phyloP scores from a whole-genome alignment of 2,329 filamentous ascomycete genomes.

The Xylaria sp. region DNA sequence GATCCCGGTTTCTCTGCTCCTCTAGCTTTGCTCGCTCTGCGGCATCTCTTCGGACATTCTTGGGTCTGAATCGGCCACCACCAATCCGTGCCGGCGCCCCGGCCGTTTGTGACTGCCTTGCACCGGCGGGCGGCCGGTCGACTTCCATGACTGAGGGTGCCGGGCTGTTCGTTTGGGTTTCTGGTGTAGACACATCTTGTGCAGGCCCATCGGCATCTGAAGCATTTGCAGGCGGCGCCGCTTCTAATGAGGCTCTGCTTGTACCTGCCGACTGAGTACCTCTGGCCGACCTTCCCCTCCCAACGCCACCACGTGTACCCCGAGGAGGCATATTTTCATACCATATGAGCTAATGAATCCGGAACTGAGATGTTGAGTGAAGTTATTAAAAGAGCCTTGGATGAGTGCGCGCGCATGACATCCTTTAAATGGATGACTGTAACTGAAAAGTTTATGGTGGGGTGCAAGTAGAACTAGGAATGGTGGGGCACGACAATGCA shows the following conservation, averaged over 20 bases:
- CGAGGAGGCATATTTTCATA: constrained; percentile 30
- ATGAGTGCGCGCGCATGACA: constrained; percentile 6
- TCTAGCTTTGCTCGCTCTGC: constrained; percentile 52
- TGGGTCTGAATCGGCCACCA: constrained; percentile 50
- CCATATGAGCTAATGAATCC: constrained; percentile 4
- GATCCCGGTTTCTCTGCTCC: constrained; percentile 37
- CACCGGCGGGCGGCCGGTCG: constrained; percentile 13
- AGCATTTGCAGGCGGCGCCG: constrained; percentile 10
- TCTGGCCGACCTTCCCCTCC: constrained; percentile 24
- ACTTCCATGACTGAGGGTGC: constrained; percentile 6
- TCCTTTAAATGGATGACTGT: constrained; percentile 2
- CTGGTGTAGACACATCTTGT: constrained; percentile 2
- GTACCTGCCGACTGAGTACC: constrained; percentile 21
- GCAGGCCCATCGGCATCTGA: constrained; percentile 3
- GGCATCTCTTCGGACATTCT: constrained; percentile 53
- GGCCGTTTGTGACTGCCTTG: constrained; percentile 37
- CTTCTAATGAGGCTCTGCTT: constrained; percentile 15
- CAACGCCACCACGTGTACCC: constrained; percentile 24
- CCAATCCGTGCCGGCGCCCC: constrained; percentile 41
- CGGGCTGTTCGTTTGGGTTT: constrained; percentile 3
- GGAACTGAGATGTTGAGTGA: neutral
- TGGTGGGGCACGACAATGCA: constrained; percentile 16
- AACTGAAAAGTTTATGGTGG: constrained; percentile 37
- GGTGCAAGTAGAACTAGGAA: constrained; percentile 10
- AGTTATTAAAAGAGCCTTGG: neutral